phyloP scores from a whole-genome alignment of 1,284 basidiomycete genomes.

The Apiotrichum laibachii region DNA sequence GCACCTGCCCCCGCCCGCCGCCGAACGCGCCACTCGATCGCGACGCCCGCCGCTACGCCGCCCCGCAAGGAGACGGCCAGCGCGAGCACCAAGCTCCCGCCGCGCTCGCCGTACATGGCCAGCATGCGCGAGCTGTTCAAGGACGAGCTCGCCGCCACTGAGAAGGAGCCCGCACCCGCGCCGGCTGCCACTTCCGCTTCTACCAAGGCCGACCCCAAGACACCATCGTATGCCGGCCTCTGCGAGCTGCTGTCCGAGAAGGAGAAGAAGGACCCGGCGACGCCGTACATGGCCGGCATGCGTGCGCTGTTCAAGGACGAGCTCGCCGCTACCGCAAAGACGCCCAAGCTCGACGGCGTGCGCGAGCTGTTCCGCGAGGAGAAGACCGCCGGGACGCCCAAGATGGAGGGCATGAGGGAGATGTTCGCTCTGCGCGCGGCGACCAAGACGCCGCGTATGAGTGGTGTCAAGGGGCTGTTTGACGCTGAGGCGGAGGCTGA shows the following conservation, averaged over 20 bases:
- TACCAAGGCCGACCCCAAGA: no score
- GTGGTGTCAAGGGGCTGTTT: neutral
- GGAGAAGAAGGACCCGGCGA: slow-evolving; percentile 5
- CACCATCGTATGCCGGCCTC: neutral
- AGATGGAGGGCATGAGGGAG: neutral
- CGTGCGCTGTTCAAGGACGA: slow-evolving; percentile 16
- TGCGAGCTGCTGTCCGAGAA: neutral
- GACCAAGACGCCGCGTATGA: neutral
- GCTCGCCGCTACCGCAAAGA: slow-evolving; percentile 16
- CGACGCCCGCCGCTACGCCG: neutral
- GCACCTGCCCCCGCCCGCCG: neutral
- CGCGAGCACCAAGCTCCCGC: neutral
- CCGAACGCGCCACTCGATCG: neutral
- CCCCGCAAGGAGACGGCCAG: no score
- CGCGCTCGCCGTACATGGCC: neutral
- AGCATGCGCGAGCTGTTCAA: slow-evolving; percentile 1
- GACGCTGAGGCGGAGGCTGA: neutral
- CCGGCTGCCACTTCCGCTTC: no score
- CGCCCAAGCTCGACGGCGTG: slow-evolving; percentile 31
- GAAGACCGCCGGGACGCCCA: neutral
- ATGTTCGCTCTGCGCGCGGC: neutral
- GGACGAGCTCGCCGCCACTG: slow-evolving; percentile 18
- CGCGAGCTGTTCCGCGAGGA: slow-evolving; percentile 12
- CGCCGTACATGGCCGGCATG: slow-evolving; percentile 16
- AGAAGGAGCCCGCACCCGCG: slow-evolving; percentile 1